These are phyloP conservation scores for Yamadazyma sp. DNA, from an alignment of 805 yeast species.

Conservation along the genomic window DNA sequence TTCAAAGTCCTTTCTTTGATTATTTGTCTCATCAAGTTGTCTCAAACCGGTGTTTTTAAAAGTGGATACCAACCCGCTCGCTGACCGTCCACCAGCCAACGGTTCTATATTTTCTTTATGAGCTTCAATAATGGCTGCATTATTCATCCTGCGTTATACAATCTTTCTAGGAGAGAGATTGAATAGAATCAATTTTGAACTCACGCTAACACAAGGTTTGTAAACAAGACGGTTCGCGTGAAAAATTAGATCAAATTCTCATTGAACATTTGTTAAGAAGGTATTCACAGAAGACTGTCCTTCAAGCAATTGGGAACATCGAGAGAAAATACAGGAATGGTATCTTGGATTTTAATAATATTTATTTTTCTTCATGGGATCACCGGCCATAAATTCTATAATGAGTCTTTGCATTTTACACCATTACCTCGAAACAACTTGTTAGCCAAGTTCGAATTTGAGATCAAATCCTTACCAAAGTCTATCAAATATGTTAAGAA, in stretches of 20 bases:
- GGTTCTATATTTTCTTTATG: conserved; percentile 81
- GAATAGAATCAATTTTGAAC: too few species aligned
- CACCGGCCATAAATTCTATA: conserved; percentile 28
- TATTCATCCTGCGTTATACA: conserved; percentile 2
- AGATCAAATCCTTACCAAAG: conserved; percentile 50
- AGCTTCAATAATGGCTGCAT: conserved; percentile 18
- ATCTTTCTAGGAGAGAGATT: too few species aligned
- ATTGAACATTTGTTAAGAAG: too few species aligned
- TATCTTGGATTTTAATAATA: too few species aligned
- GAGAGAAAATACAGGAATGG: too few species aligned
- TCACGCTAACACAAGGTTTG: too few species aligned
- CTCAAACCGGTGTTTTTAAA: conserved; percentile 24
- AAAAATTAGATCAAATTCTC: too few species aligned
- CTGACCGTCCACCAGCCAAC: conserved; percentile 66
- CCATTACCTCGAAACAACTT: conserved; percentile 75
- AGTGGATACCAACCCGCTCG: conserved; percentile 47
- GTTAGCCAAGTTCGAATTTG: conserved; percentile 69
- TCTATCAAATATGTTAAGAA: conserved; percentile 14
- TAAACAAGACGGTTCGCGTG: too few species aligned
- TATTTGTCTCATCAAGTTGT: conserved; percentile 24
- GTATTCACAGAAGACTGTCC: too few species aligned
- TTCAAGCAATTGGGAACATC: too few species aligned
- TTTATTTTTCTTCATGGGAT: too few species aligned
- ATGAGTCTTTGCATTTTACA: conserved; percentile 58
- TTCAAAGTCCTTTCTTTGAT: conserved; percentile 42